Conservation (phyloP, 1,139 yeast species). For the Sugiyamaella xylanicola region DNA sequence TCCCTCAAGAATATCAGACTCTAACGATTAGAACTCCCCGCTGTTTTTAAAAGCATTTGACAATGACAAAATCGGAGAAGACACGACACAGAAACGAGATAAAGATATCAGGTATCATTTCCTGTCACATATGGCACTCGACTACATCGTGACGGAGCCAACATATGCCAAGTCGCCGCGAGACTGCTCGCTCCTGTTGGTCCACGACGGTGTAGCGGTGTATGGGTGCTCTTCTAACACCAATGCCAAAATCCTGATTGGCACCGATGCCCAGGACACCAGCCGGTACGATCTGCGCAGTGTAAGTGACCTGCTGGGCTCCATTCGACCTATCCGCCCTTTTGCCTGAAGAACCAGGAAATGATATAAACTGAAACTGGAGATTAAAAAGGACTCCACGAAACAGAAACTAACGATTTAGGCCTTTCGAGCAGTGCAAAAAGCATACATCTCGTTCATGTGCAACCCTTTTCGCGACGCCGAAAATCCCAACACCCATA, state of each 20-base stretch:
- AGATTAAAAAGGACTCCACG: too few relatives aligned
- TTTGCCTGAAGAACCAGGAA: too few relatives aligned
- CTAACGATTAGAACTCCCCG: constrained; percentile 40
- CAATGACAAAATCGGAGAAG: constrained; percentile 23
- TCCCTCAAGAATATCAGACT: too few relatives aligned
- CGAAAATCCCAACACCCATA: constrained; percentile 30
- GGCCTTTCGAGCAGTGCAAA: constrained; percentile 41
- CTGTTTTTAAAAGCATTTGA: constrained; percentile 35
- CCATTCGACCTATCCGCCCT: too few relatives aligned
- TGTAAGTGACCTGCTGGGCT: too few relatives aligned
- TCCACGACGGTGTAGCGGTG: constrained; percentile 48
- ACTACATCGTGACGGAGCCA: constrained; percentile 41
- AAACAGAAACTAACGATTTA: constrained; percentile 21
- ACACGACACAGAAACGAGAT: constrained; percentile 14
- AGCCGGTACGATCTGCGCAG: constrained; percentile 35
- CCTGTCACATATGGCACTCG: constrained; percentile 48
- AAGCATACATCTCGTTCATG: constrained; percentile 42
- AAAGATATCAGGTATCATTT: constrained; percentile 41
- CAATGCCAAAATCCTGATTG: constrained; percentile 44
- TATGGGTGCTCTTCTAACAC: constrained; percentile 47
- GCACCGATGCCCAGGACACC: constrained; percentile 40
- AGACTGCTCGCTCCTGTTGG: constrained; percentile 43
- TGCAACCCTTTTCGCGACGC: constrained; percentile 46
- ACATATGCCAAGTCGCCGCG: constrained; percentile 34
- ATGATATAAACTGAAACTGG: too few relatives aligned